Evolutionary conservation across 2,329 filamentous ascomycete genomes (phyloP).

Genomic region (Fusarium ramigenum): DNA sequence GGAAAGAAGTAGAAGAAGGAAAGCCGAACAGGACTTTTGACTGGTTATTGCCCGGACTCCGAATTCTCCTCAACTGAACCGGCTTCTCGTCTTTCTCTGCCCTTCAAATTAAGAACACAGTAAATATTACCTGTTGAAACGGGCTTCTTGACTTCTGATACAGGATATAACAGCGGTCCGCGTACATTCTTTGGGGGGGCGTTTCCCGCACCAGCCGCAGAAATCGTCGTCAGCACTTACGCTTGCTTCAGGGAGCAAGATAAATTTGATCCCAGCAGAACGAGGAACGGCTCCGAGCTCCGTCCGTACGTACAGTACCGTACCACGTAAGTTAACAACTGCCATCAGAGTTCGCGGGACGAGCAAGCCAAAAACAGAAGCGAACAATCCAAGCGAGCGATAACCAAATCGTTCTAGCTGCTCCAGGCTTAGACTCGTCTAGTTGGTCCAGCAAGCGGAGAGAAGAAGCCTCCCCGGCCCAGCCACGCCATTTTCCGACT

Average conservation of each 20-base stretch:
- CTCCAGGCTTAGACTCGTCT: slow-evolving; percentile 5
- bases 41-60: neutral
- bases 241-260: slow-evolving; percentile 9
- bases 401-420: slow-evolving; percentile 5
- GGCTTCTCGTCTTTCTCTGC: slow-evolving; percentile 13
- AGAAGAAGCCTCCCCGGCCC: slow-evolving; percentile 36
- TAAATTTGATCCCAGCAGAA: slow-evolving; percentile 12
- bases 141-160: neutral
- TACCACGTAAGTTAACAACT: slow-evolving; percentile 1
- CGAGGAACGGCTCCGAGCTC: slow-evolving; percentile 19
- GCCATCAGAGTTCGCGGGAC: neutral
- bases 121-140: slow-evolving; percentile 8
- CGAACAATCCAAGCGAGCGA: slow-evolving; percentile 27
- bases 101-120: slow-evolving; percentile 22
- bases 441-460: slow-evolving; percentile 23
- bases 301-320: slow-evolving; percentile 10
- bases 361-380: slow-evolving; percentile 11
- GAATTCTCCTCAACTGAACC: neutral
- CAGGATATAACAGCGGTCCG: neutral
- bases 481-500: slow-evolving; percentile 45
- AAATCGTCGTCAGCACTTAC: slow-evolving; percentile 13
- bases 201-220: slow-evolving; percentile 3
- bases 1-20: neutral
- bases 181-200: neutral
- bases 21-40: neutral